Evolutionary conservation across 108 stramenopile genomes (phyloP), one percentile per base, ranked within the genome.

Genomic region (Fistulifera solaris): DNA sequence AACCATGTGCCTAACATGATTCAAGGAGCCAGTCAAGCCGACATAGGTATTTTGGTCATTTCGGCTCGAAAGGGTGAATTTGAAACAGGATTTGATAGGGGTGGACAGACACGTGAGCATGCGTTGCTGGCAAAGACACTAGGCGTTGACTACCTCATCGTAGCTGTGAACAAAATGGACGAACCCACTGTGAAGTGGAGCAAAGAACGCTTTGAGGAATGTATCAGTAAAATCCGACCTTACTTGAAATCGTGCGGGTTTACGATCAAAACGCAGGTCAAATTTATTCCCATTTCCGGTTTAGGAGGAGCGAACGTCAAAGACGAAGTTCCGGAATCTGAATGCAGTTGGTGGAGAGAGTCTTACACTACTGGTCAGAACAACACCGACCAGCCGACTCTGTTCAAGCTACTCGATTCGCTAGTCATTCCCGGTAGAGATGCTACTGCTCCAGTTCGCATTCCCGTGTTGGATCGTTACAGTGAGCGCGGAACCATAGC

Each of bases 1-100:
- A 97, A 92, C 62, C 98, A 98, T 60, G 99, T 99, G 22, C 99
- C 99, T 24, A 95, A 98, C 65, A 99, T 99, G 99, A 99, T 99
- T 67, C 89, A 89, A 84, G 95, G 95, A 23, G 95, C 97, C 0
- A 81, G 86, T 70, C 94, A 95, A 62, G 99, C 99, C 14, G 99
- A 99, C 64, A 81, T 98, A 27, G 99, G 94, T 26, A 80, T 99
- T 24, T 74, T 99, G 48, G 99, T 99, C 13, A 98, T 99, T 66
- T 98, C 98, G 0, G 99, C 99, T 18, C 71, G 99, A 27, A 92
- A 90, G 70, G 96, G 96, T 40, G 96, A 98, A 68, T 98, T 98
- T 70, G 99, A 99, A 70, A 78, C 98, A 24, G 99, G 99, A 27
- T 98, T 99, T 60, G 96, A 98, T 56, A 85, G 90, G 59, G 96